Conservation (phyloP, 75 land plant species). For the Chamaecyparis obtusa region DNA sequence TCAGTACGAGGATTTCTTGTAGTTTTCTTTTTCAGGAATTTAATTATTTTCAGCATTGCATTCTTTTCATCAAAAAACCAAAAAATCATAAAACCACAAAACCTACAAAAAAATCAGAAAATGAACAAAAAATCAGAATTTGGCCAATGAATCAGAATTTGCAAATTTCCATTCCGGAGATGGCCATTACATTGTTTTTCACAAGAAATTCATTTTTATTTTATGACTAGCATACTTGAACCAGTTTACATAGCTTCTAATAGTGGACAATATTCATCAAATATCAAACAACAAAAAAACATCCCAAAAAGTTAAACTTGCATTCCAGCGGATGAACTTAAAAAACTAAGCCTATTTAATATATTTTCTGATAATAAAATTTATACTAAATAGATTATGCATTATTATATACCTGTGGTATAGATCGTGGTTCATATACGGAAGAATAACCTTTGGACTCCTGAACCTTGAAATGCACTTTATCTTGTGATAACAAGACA, state of each 20-base stretch:
- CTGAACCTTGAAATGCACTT: constrained; percentile 63
- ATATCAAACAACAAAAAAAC: not conserved
- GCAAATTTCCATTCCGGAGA: too few species aligned
- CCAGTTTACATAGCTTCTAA: not conserved
- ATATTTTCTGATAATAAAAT: not conserved
- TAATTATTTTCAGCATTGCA: too few species aligned
- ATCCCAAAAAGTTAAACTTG: not conserved
- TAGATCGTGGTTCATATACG: constrained; percentile 75
- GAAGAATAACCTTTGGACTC: constrained; percentile 50
- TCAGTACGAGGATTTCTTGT: too few species aligned
- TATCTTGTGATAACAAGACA: constrained; percentile 78
- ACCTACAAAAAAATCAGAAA: too few species aligned
- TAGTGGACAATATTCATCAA: not conserved
- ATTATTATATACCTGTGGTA: constrained; percentile 53
- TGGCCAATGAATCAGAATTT: too few species aligned
- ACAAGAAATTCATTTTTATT: not conserved
- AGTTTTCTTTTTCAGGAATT: too few species aligned
- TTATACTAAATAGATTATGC: not conserved
- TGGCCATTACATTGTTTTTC: not conserved
- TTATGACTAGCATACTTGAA: too few species aligned
- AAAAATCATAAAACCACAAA: too few species aligned
- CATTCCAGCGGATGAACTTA: not conserved
- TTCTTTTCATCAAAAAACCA: too few species aligned
- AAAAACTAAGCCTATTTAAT: not conserved
- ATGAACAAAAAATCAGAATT: too few species aligned